These are phyloP conservation scores for Suhomyces kilbournensis DNA, from an alignment of 805 yeast species.

Conservation along the genomic window DNA sequence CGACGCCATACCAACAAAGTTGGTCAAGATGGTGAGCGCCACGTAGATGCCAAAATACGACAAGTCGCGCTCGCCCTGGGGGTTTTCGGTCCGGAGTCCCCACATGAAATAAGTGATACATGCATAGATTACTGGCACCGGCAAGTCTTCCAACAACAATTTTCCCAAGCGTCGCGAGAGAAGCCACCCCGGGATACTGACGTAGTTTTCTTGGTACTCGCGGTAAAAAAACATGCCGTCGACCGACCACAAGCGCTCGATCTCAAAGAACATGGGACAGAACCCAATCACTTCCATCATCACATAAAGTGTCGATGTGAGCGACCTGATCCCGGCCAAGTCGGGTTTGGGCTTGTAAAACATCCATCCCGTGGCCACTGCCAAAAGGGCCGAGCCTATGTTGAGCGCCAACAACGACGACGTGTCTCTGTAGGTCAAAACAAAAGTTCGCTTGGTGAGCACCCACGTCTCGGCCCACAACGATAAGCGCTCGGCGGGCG, in stretches of 20 bases:
- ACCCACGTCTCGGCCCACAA: conserved; percentile 27
- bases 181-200: conserved; percentile 64
- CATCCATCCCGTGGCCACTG: conserved; percentile 72
- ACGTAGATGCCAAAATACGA: conserved; percentile 20
- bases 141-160: conserved; percentile 64
- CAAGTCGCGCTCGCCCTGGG: conserved; percentile 13
- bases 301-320: conserved; percentile 36
- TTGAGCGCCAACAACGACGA: conserved; percentile 33
- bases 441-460: conserved; percentile 34
- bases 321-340: conserved; percentile 63
- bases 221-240: conserved; percentile 42
- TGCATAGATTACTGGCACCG: conserved; percentile 58
- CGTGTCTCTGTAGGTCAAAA: conserved; percentile 32
- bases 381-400: conserved; percentile 46
- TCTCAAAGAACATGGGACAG: conserved; percentile 37
- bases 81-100: conserved; percentile 50
- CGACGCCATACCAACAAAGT: conserved; percentile 18
- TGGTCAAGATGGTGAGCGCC: conserved; percentile 15
- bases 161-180: conserved; percentile 65
- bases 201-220: conserved; percentile 69
- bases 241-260: conserved; percentile 36
- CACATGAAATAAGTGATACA: conserved; percentile 71
- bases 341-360: conserved; percentile 61
- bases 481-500: conserved; percentile 20
- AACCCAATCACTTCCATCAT: conserved; percentile 40